Conservation (phyloP, 306 rosid genomes). For the Corylus americana region DNA sequence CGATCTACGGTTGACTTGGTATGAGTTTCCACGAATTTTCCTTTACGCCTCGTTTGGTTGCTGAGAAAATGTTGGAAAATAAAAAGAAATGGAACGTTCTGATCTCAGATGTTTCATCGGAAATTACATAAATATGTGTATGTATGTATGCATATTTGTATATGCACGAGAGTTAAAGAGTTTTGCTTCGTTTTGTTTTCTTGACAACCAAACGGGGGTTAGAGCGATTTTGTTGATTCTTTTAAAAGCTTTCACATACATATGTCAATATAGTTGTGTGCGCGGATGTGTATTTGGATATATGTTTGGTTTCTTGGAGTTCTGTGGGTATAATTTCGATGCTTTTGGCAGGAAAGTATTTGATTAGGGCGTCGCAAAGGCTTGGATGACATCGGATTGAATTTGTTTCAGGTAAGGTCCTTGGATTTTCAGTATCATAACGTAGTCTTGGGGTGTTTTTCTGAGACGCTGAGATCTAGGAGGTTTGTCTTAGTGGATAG, state of each 20-base stretch:
- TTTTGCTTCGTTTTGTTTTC: slow-evolving; percentile 1
- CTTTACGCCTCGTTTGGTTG: slow-evolving; percentile 17
- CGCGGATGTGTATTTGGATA: not conserved
- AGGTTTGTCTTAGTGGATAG: not conserved
- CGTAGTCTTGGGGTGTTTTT: slow-evolving; percentile 3
- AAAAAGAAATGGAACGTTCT: not conserved
- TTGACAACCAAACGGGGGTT: slow-evolving; percentile 10
- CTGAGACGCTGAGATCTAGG: not conserved
- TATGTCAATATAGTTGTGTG: not conserved
- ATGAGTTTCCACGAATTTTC: not conserved
- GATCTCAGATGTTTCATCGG: not conserved
- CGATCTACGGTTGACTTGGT: slow-evolving; percentile 38
- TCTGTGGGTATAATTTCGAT: not conserved
- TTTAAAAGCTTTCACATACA: not conserved
- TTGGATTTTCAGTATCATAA: not conserved
- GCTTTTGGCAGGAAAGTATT: slow-evolving; percentile 5
- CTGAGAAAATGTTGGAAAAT: slow-evolving; percentile 3
- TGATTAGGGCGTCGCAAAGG: not conserved
- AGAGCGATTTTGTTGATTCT: not conserved
- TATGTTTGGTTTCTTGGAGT: not conserved
- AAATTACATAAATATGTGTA: not conserved
- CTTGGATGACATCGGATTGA: not conserved
- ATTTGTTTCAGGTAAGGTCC: slow-evolving; percentile 15
- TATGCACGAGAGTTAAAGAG: not conserved
- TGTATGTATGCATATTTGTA: not conserved